Base-by-base conservation (phyloP, 177 flowering plant species). In the Vitis hybrid region DNA sequence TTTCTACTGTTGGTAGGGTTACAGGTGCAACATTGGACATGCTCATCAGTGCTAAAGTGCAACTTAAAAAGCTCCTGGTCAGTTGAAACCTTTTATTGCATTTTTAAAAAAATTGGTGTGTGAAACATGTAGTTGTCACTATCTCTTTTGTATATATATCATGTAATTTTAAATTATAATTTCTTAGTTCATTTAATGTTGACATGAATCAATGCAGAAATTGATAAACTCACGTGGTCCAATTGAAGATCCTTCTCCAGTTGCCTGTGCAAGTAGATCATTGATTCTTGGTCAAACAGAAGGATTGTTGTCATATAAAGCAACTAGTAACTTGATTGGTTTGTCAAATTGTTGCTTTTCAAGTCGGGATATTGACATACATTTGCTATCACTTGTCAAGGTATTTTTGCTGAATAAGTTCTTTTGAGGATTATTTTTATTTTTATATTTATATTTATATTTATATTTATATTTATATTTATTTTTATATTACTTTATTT, bases 241-340 rank as follows among this genome's bases (percentile, higher is more conserved):
- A 68, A 74, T 93, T 75, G 93, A 93, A 70, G 97, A 96, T 80
- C 97, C 97, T 74, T 96, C 97, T 70, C 87, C 88, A 15, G 79
- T 74, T 55, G 91, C 90, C 20, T 19, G 62, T 77, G 92, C 93
- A 53, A 81, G 79, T 61, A 83, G 84, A 76, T 82, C 82, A 69
- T 75, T 86, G 67, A 69, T 83, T 59, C 82, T 87, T 79, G 85
- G 82, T 66, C 88, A 89, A 67, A 60, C 76, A 18, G 97, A 91
- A 57, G 91, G 90, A 56, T 48, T 78, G 19, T 81, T 93, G 75
- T 85, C 98, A 9, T 96, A 87, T 72, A 86, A 85, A 78, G 82
- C 93, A 64, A 90, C 98, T 49, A 70, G 84, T 82, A 70, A 74
- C 74, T 83, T 93, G 79, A 86, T 93, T 70, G 77, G 82, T 64